Conservation (phyloP, 2,329 filamentous ascomycete genomes). For the Sporothrix humicola region DNA sequence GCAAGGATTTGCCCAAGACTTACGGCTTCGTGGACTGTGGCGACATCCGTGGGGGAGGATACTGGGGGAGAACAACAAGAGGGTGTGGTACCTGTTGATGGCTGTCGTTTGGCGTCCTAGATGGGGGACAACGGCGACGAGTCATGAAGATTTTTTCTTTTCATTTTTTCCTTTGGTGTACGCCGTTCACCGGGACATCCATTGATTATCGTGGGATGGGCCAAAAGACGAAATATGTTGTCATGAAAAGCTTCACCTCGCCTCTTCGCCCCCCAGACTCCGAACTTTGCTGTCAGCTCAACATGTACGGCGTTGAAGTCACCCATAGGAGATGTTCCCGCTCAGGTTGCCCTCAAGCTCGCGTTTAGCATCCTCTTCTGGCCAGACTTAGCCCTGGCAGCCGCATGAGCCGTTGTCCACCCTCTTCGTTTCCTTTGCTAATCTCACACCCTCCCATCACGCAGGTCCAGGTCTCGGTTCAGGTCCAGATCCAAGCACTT, state of each 20-base stretch:
- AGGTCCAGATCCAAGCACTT: neutral
- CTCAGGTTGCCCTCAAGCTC: neutral
- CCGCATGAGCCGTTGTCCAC: neutral
- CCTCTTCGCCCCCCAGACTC: neutral
- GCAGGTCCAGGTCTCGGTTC: neutral
- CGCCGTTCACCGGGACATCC: neutral
- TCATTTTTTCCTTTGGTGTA: neutral
- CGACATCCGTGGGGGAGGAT: conserved; percentile 7
- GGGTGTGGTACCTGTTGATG: neutral
- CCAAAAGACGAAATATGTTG: neutral
- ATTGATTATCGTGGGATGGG: neutral
- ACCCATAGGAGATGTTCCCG: neutral
- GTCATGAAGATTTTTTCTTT: neutral
- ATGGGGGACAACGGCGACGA: conserved; percentile 5
- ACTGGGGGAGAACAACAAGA: neutral
- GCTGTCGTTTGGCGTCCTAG: conserved; percentile 1
- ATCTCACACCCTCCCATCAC: conserved; percentile 20
- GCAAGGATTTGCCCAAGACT: neutral
- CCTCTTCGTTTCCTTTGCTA: neutral
- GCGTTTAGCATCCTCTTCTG: neutral
- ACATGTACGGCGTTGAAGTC: neutral
- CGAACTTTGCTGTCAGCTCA: neutral
- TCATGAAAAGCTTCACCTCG: conserved; percentile 10
- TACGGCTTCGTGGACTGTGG: neutral
- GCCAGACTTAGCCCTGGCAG: neutral